Base-by-base conservation (phyloP, 148 eudicot species). In the Rheum nobile region DNA sequence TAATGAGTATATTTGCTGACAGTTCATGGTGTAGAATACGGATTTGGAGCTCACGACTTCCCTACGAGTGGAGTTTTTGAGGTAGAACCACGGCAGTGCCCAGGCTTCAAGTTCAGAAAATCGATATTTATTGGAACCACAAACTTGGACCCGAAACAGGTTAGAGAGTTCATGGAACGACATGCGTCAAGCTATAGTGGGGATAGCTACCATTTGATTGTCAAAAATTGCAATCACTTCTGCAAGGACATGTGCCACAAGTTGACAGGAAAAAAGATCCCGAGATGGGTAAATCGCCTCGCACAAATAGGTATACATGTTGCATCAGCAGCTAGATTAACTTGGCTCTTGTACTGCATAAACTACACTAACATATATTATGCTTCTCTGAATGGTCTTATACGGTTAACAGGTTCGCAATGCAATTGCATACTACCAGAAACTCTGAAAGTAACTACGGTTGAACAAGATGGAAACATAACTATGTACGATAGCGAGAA, bases 11-110 rank as follows among this genome's bases (percentile, higher is more conserved):
- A 54, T 54, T 21, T 54, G 61, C 10, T 54, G 61, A 54, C 82
- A 93, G 98, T 90, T 80, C 98, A 93, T 79, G 96, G 96, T 21
- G 88, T 90, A 72, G 98, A 92, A 77, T 92, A 92, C 75, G 98
- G 96, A 55, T 93, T 88, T 84, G 98, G 98, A 67, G 98, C 98
- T 75, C 98, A 93, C 77, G 98, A 90, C 73, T 85, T 75, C 76
- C 85, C 98, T 47, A 84, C 88, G 9, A 93, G 93, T 78, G 98
- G 98, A 12, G 88, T 93, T 13, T 90, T 93, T 78, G 98, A 90
- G 81, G 98, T 90, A 74, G 98, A 89, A 48, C 98, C 98, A 47
- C 89, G 87, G 35, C 88, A 90, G 75, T 92, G 98, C 85, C 96
- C 96, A 41, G 96, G 98, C 26, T 93, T 90, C 78, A 86, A 85